Base-by-base conservation (phyloP, 2,329 filamentous ascomycete species). In the Sordariomycetes sp. region DNA sequence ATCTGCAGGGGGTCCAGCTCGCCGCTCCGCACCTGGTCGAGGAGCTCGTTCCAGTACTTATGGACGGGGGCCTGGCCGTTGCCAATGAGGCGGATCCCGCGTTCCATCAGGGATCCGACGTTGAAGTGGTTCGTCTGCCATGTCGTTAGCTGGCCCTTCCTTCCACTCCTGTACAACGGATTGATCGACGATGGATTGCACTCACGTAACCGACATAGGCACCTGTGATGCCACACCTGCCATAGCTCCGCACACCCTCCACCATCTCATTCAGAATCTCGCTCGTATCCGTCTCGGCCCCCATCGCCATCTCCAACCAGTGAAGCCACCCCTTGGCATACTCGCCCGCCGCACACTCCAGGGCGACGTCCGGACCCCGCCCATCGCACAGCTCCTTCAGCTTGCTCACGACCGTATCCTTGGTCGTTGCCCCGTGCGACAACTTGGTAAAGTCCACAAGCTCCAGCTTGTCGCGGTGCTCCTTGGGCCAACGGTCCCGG, bases 201-300 rank as follows among this genome's bases (percentile, higher is more conserved):
- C 77, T 67, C 62, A 80, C 78, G 61, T 80, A 83, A 59, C 80
- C 80, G 32, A 81, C 77, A 59, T 84, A 83, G 22, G 82, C 80
- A 57, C 89, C 89, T 0, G 89, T 95, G 58, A 95, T 77, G 24
- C 90, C 89, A 57, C 84, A 84, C 7, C 88, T 78, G 4, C 90
- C 86, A 64, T 77, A 90, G 64, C 82, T 87, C 54, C 81, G 76
- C 13, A 88, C 85, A n/a, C 81, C 76, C 64, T 86, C 81, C 35
- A 90, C 82, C 84, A 89, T 89, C 72, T 90, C 87, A 66, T 90
- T 90, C 61, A 90, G 59, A 52, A 89, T 82, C 73, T 90, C 90
- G 56, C 84, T 87, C 0, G 89, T 92, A 65, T 95, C 90, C 0
- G 89, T 95, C 73, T 95, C 90, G 36, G 86, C 74, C 0, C 89